A percentile compares a stretch with the other conserved stretches of the same genome.
Conservation (phyloP, 768 basidiomycete genomes). For the Boletus reticuloceps region DNA sequence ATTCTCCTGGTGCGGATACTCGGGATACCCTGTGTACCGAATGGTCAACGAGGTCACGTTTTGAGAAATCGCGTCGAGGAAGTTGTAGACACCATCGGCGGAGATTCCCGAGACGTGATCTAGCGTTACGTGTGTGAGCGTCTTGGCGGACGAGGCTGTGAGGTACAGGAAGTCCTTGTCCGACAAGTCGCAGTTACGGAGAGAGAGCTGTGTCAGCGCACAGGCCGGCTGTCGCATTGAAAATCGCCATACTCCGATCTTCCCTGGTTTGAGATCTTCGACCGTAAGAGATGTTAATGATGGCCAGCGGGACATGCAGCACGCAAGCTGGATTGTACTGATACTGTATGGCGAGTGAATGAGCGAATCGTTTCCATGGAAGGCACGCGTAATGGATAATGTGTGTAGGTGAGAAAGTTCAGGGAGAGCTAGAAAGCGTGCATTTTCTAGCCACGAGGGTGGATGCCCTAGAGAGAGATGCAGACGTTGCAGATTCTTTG, state of each 20-base stretch:
- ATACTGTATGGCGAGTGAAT: background rate
- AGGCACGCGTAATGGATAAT: background rate
- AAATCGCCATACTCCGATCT: background rate
- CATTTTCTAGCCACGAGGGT: background rate
- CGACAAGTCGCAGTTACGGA: background rate
- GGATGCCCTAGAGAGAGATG: background rate
- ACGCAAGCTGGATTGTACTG: background rate
- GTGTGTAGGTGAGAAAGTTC: background rate
- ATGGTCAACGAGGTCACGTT: slow-evolving; percentile 1
- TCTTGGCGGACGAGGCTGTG: background rate
- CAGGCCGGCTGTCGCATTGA: background rate
- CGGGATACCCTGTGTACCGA: background rate
- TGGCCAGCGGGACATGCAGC: background rate
- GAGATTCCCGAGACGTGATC: background rate
- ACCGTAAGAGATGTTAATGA: background rate
- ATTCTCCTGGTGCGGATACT: too few relatives aligned
- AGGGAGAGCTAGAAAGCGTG: background rate
- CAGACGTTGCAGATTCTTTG: background rate
- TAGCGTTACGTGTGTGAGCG: slow-evolving; percentile 1
- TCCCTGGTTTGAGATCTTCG: background rate
- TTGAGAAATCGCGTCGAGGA: background rate
- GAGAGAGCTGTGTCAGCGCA: background rate
- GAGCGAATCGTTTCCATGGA: too few relatives aligned
- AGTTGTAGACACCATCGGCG: background rate
- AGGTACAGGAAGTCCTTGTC: slow-evolving; percentile 1